Evolutionary conservation across 1,139 yeast genomes (phyloP), one percentile per base, ranked within the genome.

Genomic region (Pichia sp.): DNA sequence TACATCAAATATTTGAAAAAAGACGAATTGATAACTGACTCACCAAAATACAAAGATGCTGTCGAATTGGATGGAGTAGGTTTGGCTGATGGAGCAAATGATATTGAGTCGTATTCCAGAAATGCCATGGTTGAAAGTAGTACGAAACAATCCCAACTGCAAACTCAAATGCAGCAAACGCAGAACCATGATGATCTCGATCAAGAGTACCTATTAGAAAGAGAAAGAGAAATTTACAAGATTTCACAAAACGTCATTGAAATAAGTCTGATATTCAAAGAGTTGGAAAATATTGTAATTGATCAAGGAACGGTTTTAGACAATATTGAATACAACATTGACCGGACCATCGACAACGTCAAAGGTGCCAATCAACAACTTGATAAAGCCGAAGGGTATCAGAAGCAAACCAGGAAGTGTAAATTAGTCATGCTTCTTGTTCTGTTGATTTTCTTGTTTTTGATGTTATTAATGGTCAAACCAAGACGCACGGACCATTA

Each of bases 231-330:
- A 58, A 92, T 94, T 42, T 83, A 85, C 31, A 84, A 83, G 55
- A 73, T 94, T 46, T 97, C 98, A 3, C 87, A 86, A 71, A 96
- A 97, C 39, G 95, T 92, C 38, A 68, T 92, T 33, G 99, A 92
- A 62, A 85, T 92, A 2, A 85, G 94, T 39, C 87, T 94, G 2
- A 92, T 94, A 44, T 92, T 92, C 67, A 84, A 85, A 60, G 97
- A 94, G 59, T 77, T 92, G 76, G 97, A 94, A 57, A 77, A 80
- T 33, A 72, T 94, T 72, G 88, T 92, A 42, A 85, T 92, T 48
- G 97, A 94, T 59, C 98, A 92, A 64, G 98, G 98, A 2, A 87
- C 97, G 0, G 72, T 92, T 40, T 71, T 92, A 48, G 98, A 92
- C 63, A 69, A 97, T 53, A 90, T 92, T 46, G 98, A 88, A 64